Base-by-base conservation (phyloP, 129 eudicot genomes). In the Saussurea involucrata region DNA sequence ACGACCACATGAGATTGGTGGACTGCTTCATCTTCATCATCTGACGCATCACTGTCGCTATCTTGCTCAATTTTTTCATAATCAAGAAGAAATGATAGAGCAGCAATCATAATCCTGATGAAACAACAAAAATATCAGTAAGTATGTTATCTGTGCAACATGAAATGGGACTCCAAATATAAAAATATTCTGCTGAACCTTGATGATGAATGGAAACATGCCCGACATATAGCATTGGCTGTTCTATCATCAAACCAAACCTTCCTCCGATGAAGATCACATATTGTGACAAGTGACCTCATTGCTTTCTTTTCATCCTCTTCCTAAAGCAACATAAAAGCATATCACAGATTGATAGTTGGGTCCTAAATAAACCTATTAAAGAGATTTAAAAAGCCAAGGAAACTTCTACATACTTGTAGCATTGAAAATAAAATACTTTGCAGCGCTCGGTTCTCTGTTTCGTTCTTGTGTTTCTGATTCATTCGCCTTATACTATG, bases 211-310 rank as follows among this genome's bases (percentile, higher is more conserved):
- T 95, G 98, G 57, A 95, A 91, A 72, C 98, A 89, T 68, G 98
- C 96, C 68, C 75, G 75, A 25, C 98, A 91, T 76, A 95, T 91
- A 49, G 96, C 97, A 82, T 91, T 89, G 63, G 96, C 97, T 28
- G 97, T 86, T 76, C 98, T 89, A 24, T 95, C 98, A 83, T 95
- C 97, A 80, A 86, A 91, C 98, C 98, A 91, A 73, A 95, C 89
- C 73, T 86, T 95, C 69, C 97, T 88, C 49, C 97, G 86, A 72
- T 95, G 97, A 73, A 95, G 89, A 81, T 89, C 93, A 75, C 96
- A 89, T 17, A 95, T 82, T 13, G 96, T 91, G 68, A 91, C 85
- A 68, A 95, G 92, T n/a, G 98, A 74, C 80, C 90, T 81, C 88
- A 91, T 95, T 61, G 98, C 93, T 89, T 84, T 91, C 72, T 91